Base-by-base conservation (phyloP, 306 rosid genomes). In the Inga oerstediana region DNA sequence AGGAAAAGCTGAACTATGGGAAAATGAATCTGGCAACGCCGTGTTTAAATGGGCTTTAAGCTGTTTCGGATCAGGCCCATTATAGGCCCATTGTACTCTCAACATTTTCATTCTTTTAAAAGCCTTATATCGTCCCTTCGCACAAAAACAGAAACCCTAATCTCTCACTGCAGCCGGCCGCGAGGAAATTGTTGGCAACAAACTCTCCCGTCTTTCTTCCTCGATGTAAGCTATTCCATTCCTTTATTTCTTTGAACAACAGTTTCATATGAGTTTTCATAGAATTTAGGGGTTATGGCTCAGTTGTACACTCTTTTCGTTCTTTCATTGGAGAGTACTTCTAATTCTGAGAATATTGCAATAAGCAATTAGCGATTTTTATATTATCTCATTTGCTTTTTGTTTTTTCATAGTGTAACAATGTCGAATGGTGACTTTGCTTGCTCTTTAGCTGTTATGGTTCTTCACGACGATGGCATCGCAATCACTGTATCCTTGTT, bases 371-470 rank as follows among this genome's bases (percentile, higher is more conserved):
- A 4, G 45, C 13, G 20, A 17, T 64, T 10, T 22, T 41, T 8
- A 15, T 5, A n/a, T 27, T 5, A 19, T 20, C 13, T 43, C 46
- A 34, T 80, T 56, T 44, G 3, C 19, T 49, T 17, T 56, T 51
- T 51, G 32, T 17, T 61, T 27, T 19, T 45, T 46, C 37, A 17
- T 84, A 75, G 87, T 66, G 59, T 64, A 32, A 49, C 69, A 43
- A 89, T 90, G 94, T 86, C 92, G 76, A 0, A 22, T 64, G 92
- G 88, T 56, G 98, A 93, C 84, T 61, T 83, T 71, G 98, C 92
- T 32, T 90, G 94, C 87, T 68, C 74, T 58, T 89, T 86, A 79
- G 90, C 97, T 19, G 56, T 80, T 12, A n/a, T 91, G 83, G 86
- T 90, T 72, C 98, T 93, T 43, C 51, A 66, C 35, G 98, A 93